Evolutionary conservation across 345 rosid species (phyloP).

Genomic region (Populus alba): DNA sequence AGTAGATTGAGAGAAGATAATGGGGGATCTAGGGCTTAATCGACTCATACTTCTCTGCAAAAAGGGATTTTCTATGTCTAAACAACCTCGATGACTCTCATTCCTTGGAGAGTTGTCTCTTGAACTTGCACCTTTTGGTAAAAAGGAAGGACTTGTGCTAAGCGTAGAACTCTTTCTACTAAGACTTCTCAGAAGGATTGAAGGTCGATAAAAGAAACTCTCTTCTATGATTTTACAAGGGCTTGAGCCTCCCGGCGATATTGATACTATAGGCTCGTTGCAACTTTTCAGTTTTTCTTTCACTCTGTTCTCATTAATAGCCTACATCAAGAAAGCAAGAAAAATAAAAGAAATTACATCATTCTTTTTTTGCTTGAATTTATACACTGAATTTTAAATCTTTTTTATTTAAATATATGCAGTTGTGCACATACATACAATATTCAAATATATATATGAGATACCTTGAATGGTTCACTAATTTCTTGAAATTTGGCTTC

Average conservation of each 20-base stretch:
- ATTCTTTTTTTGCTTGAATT: neutral
- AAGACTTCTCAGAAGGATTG: conserved; percentile 27
- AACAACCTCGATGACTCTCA: neutral
- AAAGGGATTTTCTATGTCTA: conserved; percentile 6
- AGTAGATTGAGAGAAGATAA: conserved; percentile 65
- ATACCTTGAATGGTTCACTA: conserved; percentile 23
- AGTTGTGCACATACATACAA: neutral
- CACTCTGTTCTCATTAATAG: conserved; percentile 12
- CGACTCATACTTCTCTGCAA: conserved; percentile 43
- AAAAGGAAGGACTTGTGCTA: conserved; percentile 39
- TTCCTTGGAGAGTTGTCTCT: conserved; percentile 23
- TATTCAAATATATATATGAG: too few species aligned
- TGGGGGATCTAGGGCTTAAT: conserved; percentile 44
- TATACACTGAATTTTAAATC: neutral
- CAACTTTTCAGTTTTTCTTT: conserved; percentile 26
- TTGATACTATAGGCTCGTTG: conserved; percentile 21
- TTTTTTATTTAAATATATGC: neutral
- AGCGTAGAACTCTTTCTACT: conserved; percentile 52
- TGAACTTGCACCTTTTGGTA: conserved; percentile 25
- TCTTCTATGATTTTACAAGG: conserved; percentile 40
- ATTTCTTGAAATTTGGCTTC: conserved; percentile 20
- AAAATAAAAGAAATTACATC: too few species aligned
- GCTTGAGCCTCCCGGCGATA: neutral
- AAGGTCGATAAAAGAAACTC: conserved; percentile 37
- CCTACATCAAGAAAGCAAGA: conserved; percentile 8